Evolutionary conservation across 2,329 filamentous ascomycete genomes (phyloP).

Genomic region (Trichophyton simii): DNA sequence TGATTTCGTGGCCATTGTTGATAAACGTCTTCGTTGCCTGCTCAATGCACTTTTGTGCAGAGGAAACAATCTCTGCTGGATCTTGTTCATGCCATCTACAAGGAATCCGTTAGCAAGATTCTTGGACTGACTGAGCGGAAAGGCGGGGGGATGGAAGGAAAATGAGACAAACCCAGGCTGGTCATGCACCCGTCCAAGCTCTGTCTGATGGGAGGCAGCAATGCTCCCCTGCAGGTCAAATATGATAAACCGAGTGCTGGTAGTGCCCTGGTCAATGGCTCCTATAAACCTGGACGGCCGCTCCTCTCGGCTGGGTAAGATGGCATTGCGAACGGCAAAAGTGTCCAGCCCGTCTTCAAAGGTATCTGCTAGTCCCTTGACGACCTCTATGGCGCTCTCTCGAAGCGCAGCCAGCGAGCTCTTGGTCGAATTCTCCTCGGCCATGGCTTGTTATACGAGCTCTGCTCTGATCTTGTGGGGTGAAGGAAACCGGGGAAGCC

Average conservation of each 20-base stretch:
- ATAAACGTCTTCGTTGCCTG: constrained; percentile 60
- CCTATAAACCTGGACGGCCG: constrained; percentile 50
- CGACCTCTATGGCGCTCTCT: constrained; percentile 3
- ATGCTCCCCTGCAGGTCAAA: constrained; percentile 70
- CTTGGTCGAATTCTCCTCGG: background rate
- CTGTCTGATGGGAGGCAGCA: constrained; percentile 71
- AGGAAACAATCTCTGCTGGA: constrained; percentile 59
- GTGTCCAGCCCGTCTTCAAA: background rate
- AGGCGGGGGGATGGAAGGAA: background rate
- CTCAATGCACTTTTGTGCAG: constrained; percentile 69
- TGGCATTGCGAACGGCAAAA: background rate
- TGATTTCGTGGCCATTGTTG: constrained; percentile 52
- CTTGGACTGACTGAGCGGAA: background rate
- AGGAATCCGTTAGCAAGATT: background rate
- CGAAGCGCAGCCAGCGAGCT: background rate
- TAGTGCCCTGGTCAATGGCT: constrained; percentile 83
- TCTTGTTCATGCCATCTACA: constrained; percentile 81
- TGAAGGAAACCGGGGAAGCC: background rate
- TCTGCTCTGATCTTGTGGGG: background rate
- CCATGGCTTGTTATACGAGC: background rate
- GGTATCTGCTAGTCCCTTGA: background rate
- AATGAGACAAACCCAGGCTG: constrained; percentile 57
- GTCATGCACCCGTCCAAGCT: constrained; percentile 75
- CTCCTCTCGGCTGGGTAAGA: background rate
- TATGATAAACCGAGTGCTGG: constrained; percentile 78